These are phyloP conservation scores for Phalaenopsis hybrid DNA, from an alignment of 116 monocot genomes.

Conservation along the genomic window DNA sequence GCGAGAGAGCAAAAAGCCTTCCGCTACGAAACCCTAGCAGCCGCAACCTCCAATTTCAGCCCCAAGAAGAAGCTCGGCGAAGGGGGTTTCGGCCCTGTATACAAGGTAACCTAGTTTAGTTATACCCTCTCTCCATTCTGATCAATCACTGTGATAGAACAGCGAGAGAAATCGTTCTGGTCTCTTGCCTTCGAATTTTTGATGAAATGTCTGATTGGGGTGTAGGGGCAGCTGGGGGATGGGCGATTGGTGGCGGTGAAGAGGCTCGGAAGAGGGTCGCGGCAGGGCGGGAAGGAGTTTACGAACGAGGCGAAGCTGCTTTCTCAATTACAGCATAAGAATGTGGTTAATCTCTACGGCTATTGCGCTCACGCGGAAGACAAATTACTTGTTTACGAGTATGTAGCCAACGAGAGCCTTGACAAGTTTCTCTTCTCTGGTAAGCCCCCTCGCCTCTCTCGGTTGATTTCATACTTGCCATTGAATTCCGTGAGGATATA, in stretches of 20 bases:
- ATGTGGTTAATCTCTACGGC: slow-evolving; percentile 70
- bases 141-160: too few species aligned
- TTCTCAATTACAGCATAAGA: slow-evolving; percentile 62
- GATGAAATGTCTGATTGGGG: background rate
- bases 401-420: slow-evolving; percentile 60
- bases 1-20: slow-evolving; percentile 54
- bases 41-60: slow-evolving; percentile 45
- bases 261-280: slow-evolving; percentile 43
- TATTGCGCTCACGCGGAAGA: slow-evolving; percentile 46
- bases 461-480: too few species aligned
- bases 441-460: background rate
- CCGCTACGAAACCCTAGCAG: slow-evolving; percentile 37
- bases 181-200: background rate
- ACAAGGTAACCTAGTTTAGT: slow-evolving; percentile 23
- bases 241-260: slow-evolving; percentile 75
- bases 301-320: slow-evolving; percentile 66
- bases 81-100: slow-evolving; percentile 72
- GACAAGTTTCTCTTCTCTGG: slow-evolving; percentile 59
- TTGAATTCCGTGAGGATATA: too few species aligned
- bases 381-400: slow-evolving; percentile 79
- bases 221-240: slow-evolving; percentile 48
- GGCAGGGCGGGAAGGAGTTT: slow-evolving; percentile 63
- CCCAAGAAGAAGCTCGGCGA: slow-evolving; percentile 50
- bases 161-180: background rate
- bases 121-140: too few species aligned